Evolutionary conservation across 306 rosid genomes (phyloP), one percentile per base, ranked within the genome.

Genomic region (Medicago lupulina): DNA sequence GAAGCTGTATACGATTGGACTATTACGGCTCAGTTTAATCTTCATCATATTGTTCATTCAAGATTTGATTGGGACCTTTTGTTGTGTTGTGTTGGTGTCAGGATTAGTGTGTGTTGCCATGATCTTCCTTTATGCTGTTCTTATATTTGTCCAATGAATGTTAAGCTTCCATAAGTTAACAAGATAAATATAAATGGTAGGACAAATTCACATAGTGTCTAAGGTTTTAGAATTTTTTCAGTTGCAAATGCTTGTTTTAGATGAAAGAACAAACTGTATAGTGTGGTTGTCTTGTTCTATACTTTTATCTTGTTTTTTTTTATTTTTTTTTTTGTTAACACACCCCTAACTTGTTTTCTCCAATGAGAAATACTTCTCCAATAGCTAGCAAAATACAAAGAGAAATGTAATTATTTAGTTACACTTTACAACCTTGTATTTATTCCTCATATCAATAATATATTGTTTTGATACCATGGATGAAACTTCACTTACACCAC

Each of bases 21-120:
- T 61, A 28, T 2, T 38, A 38, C 6, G 31, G 34, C 31, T 18
- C 18, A 34, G 19, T 11, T 28, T 1, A 28, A 28, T 66, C 44
- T 41, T 18, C 17, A 41, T 66, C 71, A 15, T 63, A 7, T 36
- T 62, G 44, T 66, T 66, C 54, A 19, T 66, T 66, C 38, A 43
- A 19, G 38, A 66, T 66, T 17, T 36, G 6, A 66, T 18, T 39
- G 15, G 8, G 21, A 36, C 7, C 5, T 64, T 61, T 14, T 43
- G 49, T 43, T 2, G 12, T 43, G 49, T 43, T 2, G 12, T 23
- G 28, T 23, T 23, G 28, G 28, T 23, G 28, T 23, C 28, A 23
- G 28, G 28, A 23, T 23, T 23, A 23, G 28, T 23, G 28, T 2
- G 28, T 23, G 57, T 51, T n/a, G 21, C 57, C 57, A 51, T 10